Percentiles rank a stretch among this genome's conserved stretches.
Evolutionary conservation across 2,329 filamentous ascomycete genomes (phyloP).

Genomic region (Monosporascus sp.): DNA sequence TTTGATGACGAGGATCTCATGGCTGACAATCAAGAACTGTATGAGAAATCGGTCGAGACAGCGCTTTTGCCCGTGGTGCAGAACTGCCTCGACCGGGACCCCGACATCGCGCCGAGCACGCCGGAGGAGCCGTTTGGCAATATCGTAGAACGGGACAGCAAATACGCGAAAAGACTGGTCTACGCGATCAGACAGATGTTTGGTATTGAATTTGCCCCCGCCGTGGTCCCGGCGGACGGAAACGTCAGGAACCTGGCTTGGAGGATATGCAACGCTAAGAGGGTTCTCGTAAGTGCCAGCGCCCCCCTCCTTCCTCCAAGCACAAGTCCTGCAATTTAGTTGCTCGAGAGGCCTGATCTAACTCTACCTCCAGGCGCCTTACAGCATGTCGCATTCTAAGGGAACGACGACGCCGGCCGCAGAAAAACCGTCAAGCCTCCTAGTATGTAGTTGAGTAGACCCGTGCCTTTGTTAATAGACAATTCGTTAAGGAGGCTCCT

Average conservation of each 20-base stretch:
- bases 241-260: slow-evolving; percentile 86
- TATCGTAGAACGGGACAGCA: slow-evolving; percentile 78
- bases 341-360: slow-evolving; percentile 10
- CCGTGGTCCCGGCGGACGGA: slow-evolving; percentile 87
- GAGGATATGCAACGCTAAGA: slow-evolving; percentile 93
- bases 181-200: slow-evolving; percentile 97
- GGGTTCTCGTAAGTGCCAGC: slow-evolving; percentile 67
- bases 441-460: neutral
- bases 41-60: slow-evolving; percentile 66
- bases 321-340: neutral
- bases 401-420: slow-evolving; percentile 55
- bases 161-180: slow-evolving; percentile 84
- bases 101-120: slow-evolving; percentile 78
- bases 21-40: slow-evolving; percentile 51
- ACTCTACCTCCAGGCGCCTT: slow-evolving; percentile 51
- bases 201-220: slow-evolving; percentile 88
- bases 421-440: slow-evolving; percentile 23
- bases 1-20: slow-evolving; percentile 73
- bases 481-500: no score
- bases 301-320: neutral
- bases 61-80: slow-evolving; percentile 76
- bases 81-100: slow-evolving; percentile 89
- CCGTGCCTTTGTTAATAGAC: neutral
- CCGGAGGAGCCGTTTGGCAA: slow-evolving; percentile 79
- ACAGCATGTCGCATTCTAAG: slow-evolving; percentile 63